phyloP scores from a whole-genome alignment of 1,284 basidiomycete genomes.

The Farysia itapuensis region DNA sequence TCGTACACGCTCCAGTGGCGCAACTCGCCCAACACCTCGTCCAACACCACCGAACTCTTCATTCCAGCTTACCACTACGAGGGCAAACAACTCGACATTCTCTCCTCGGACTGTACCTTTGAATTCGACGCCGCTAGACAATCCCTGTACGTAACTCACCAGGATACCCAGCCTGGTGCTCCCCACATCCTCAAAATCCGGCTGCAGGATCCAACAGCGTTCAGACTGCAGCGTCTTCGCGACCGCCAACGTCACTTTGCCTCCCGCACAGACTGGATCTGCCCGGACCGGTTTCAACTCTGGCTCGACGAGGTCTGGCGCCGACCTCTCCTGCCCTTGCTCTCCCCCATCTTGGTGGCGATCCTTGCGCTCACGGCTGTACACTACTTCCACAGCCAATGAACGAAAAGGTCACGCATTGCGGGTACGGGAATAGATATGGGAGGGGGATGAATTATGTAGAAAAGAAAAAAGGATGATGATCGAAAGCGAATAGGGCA shows the following conservation, averaged over 20 bases:
- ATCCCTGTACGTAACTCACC: conserved; percentile 38
- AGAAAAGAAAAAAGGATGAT: too few species aligned
- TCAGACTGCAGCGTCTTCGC: conserved; percentile 4
- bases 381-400: too few species aligned
- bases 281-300: not conserved
- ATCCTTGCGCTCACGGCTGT: not conserved
- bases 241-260: not conserved
- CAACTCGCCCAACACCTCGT: conserved; percentile 11
- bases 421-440: too few species aligned
- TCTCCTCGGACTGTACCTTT: conserved; percentile 23
- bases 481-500: too few species aligned
- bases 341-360: not conserved
- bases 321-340: not conserved
- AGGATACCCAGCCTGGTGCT: conserved; percentile 11
- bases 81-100: conserved; percentile 15
- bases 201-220: conserved; percentile 7
- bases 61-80: conserved; percentile 40
- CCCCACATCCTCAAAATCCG: conserved; percentile 33
- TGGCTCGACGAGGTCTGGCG: not conserved
- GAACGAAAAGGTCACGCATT: too few species aligned
- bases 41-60: conserved; percentile 41
- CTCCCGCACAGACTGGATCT: not conserved
- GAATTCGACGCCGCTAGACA: conserved; percentile 28
- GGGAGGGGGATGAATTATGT: too few species aligned
- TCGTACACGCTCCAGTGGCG: conserved; percentile 50